A percentile compares a stretch with the other conserved stretches of the same genome.
Evolutionary conservation across 352 stramenopile species (phyloP).

Genomic region (Phytophthora kernoviae): DNA sequence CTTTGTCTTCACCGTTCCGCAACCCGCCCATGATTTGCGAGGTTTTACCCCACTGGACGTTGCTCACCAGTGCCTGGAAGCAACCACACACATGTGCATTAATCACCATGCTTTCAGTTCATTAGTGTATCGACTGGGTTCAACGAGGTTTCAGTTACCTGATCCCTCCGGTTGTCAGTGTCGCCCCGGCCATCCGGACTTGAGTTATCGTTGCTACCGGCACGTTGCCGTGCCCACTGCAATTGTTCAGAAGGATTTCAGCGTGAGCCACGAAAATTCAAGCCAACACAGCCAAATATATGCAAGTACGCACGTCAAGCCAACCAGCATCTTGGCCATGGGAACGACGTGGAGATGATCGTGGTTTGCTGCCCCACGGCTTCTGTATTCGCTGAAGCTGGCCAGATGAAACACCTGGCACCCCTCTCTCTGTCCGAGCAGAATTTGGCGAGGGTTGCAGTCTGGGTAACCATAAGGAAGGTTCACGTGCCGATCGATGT

Average conservation of each 20-base stretch:
- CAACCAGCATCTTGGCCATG: constrained; percentile 28
- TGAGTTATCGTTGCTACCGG: constrained; percentile 37
- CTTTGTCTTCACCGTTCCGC: constrained; percentile 49
- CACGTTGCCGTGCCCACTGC: constrained; percentile 59
- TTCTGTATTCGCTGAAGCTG: constrained; percentile 29
- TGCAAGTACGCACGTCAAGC: constrained; percentile 37
- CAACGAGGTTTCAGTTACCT: constrained; percentile 23
- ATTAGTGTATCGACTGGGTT: constrained; percentile 8
- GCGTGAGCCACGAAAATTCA: constrained; percentile 6
- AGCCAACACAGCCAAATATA: constrained; percentile 5
- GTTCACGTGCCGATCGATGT: constrained; percentile 27
- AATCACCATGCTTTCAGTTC: constrained; percentile 1
- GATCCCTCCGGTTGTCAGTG: constrained; percentile 26
- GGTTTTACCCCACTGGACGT: constrained; percentile 61
- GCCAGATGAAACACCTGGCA: constrained; percentile 27
- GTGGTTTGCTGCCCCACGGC: constrained; percentile 22
- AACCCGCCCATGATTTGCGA: constrained; percentile 67
- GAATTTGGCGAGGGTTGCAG: constrained; percentile 11
- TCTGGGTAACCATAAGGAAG: constrained; percentile 23
- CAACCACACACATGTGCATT: constrained; percentile 5
- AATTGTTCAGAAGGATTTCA: constrained; percentile 3
- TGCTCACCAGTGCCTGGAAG: constrained; percentile 35
- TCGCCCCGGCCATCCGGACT: constrained; percentile 18
- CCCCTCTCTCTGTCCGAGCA: constrained; percentile 17
- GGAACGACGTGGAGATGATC: constrained; percentile 17